Evolutionary conservation across 768 basidiomycete species (phyloP).

Genomic region (Lactifluus echinatus): DNA sequence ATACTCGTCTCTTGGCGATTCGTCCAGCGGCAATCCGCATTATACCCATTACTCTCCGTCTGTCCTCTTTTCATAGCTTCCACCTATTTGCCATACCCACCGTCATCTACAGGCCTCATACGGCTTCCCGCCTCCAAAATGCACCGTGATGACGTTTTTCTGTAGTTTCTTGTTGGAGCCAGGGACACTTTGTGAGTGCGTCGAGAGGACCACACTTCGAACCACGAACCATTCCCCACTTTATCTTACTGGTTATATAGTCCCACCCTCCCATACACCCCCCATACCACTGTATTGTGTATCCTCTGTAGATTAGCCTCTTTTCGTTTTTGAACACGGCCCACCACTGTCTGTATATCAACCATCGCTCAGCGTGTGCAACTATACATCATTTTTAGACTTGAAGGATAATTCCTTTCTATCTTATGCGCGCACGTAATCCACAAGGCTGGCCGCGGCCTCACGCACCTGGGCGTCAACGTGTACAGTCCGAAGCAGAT

Average conservation of each 20-base stretch:
- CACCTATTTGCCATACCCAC: constrained; percentile 1
- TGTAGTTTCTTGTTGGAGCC: constrained; percentile 18
- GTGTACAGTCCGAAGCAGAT: constrained; percentile 50
- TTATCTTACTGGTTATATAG: constrained; percentile 17
- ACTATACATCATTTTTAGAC: neutral
- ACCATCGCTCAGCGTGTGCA: constrained; percentile 12
- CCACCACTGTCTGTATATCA: constrained; percentile 14
- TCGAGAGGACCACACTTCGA: constrained; percentile 9
- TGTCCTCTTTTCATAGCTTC: constrained; percentile 17
- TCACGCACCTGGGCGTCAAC: constrained; percentile 60
- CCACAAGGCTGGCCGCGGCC: constrained; percentile 52
- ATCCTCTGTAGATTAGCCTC: constrained; percentile 17
- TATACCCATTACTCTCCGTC: constrained; percentile 19
- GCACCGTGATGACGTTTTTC: neutral
- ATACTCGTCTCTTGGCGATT: constrained; percentile 8
- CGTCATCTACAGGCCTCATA: constrained; percentile 1
- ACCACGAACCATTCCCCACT: constrained; percentile 2
- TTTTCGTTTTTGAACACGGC: neutral
- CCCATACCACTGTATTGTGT: constrained; percentile 7
- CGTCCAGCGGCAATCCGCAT: constrained; percentile 6
- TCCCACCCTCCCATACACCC: neutral
- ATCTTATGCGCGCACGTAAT: constrained; percentile 31
- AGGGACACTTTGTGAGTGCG: constrained; percentile 12
- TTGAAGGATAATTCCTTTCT: neutral
- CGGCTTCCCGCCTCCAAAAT: constrained; percentile 6